Conservation (phyloP, 805 yeast genomes). For the Candida xiaguanensis region DNA sequence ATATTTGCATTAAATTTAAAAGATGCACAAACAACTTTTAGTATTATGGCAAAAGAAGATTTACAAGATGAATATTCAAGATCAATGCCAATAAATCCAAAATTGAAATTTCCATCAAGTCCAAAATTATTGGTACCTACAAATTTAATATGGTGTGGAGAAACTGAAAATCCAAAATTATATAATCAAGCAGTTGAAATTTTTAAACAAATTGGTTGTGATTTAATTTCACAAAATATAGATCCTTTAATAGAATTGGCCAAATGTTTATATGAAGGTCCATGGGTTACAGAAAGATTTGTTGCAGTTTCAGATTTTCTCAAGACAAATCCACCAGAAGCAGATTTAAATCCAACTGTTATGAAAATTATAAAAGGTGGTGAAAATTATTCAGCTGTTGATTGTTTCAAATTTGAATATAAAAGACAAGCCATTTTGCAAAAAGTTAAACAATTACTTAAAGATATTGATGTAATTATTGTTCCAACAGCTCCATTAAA, state of each 20-base stretch:
- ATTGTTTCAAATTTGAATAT: conserved; percentile 82
- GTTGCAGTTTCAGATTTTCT: conserved; percentile 76
- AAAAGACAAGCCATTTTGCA: conserved; percentile 78
- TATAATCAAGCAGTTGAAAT: conserved; percentile 57
- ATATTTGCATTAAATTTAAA: conserved; percentile 70
- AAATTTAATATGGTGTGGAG: conserved; percentile 75
- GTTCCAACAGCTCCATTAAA: conserved; percentile 95
- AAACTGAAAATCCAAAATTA: conserved; percentile 68
- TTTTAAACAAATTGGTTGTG: conserved; percentile 44
- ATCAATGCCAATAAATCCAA: conserved; percentile 63
- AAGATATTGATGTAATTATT: conserved; percentile 66
- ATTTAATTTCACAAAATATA: conserved; percentile 63
- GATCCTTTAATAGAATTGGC: conserved; percentile 77
- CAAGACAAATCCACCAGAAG: conserved; percentile 63
- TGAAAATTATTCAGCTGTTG: conserved; percentile 72
- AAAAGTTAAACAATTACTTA: conserved; percentile 51
- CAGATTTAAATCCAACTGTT: conserved; percentile 82
- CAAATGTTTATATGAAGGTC: conserved; percentile 86
- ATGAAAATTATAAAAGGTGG: conserved; percentile 73
- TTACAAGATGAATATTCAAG: conserved; percentile 77
- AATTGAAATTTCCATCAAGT: conserved; percentile 50
- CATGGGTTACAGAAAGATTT: conserved; percentile 98
- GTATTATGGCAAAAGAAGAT: conserved; percentile 71
- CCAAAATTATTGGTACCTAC: conserved; percentile 78
- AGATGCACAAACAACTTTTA: conserved; percentile 81